A percentile compares a stretch with the other conserved stretches of the same genome.
These are phyloP conservation scores for Diaporthe destruens DNA, from an alignment of 2,329 filamentous ascomycete genomes.

Conservation along the genomic window DNA sequence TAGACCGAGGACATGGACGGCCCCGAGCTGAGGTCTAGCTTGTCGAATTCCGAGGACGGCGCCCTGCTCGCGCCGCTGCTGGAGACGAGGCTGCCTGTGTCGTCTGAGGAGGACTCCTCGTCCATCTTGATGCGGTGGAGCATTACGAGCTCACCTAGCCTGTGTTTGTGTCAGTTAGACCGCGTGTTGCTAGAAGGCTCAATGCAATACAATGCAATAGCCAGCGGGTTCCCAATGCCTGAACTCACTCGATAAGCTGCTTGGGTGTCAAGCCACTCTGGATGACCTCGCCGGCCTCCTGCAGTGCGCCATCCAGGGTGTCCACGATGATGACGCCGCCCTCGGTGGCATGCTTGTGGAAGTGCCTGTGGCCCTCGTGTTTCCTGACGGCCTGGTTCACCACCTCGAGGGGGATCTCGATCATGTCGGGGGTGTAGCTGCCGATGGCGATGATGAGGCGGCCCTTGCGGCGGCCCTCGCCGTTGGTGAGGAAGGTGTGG, in stretches of 20 bases:
- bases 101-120: constrained; percentile 50
- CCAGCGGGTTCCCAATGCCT: too few species aligned
- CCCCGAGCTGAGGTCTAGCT: constrained; percentile 46
- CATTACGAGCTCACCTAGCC: constrained; percentile 83
- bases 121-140: constrained; percentile 61
- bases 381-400: constrained; percentile 70
- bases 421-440: constrained; percentile 78
- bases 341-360: constrained; percentile 75
- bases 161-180: constrained; percentile 45
- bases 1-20: constrained; percentile 57
- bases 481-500: constrained; percentile 75
- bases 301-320: constrained; percentile 81
- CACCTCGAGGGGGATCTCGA: constrained; percentile 84
- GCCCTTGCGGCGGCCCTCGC: constrained; percentile 77
- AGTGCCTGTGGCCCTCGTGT: constrained; percentile 67
- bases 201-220: background rate
- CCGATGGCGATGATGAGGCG: constrained; percentile 80
- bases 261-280: constrained; percentile 78
- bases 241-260: constrained; percentile 81
- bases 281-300: constrained; percentile 89
- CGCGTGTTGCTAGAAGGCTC: too few species aligned
- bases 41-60: constrained; percentile 54
- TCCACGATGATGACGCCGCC: constrained; percentile 79
- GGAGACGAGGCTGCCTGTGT: constrained; percentile 38
- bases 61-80: constrained; percentile 45